Evolutionary conservation across 805 yeast genomes (phyloP).

Genomic region (Debaryomyces hansenii): DNA sequence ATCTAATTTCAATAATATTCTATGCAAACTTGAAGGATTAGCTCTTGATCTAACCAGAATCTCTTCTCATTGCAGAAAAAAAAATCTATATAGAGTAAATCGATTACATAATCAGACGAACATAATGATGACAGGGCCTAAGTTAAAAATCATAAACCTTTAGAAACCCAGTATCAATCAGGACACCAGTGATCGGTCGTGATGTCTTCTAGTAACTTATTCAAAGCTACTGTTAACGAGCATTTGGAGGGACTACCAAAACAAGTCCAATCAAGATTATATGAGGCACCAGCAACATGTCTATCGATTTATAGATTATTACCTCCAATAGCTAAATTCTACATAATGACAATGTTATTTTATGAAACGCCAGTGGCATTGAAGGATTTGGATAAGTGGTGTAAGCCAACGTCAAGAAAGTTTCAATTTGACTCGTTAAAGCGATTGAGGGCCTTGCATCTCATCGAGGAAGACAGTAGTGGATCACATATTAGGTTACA

Average conservation of each 20-base stretch:
- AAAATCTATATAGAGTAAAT: neutral
- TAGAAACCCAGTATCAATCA: too few species aligned
- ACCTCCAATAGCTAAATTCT: slow-evolving; percentile 87
- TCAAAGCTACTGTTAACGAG: slow-evolving; percentile 78
- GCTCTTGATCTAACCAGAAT: neutral
- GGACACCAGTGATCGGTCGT: too few species aligned
- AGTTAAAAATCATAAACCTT: too few species aligned
- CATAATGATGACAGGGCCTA: too few species aligned
- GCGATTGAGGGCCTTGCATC: slow-evolving; percentile 71
- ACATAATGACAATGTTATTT: slow-evolving; percentile 83
- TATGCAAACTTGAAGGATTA: neutral
- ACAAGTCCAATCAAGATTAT: slow-evolving; percentile 77
- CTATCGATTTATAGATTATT: slow-evolving; percentile 86
- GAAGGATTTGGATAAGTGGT: slow-evolving; percentile 73
- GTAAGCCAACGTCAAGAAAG: slow-evolving; percentile 57
- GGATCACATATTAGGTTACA: slow-evolving; percentile 57
- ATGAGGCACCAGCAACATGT: slow-evolving; percentile 86
- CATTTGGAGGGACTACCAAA: slow-evolving; percentile 89
- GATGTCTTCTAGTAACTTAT: slow-evolving; percentile 29
- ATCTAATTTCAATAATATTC: neutral
- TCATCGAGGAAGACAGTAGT: slow-evolving; percentile 61
- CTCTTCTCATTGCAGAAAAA: neutral
- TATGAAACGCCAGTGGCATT: slow-evolving; percentile 70
- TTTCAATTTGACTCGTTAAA: slow-evolving; percentile 76
- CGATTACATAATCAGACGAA: neutral